Percentiles rank a stretch among this genome's conserved stretches.
Conservation (phyloP, 2,329 filamentous ascomycete species). For the Ceratocystis harringtonii region DNA sequence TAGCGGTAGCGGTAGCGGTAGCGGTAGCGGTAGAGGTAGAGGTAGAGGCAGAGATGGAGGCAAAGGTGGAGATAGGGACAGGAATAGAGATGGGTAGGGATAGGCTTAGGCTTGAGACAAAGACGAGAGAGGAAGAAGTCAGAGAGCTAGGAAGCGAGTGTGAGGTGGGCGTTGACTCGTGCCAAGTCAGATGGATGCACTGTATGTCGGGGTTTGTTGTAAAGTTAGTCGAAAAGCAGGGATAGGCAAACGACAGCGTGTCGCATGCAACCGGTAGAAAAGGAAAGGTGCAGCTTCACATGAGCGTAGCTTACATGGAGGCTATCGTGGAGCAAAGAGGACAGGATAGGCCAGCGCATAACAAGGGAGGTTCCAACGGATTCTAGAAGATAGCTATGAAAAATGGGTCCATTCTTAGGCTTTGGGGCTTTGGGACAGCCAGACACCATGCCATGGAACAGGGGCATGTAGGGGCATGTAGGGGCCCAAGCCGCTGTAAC, state of each 20-base stretch:
- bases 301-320: neutral
- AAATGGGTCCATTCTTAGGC: neutral
- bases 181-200: neutral
- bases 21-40: neutral
- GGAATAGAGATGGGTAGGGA: neutral
- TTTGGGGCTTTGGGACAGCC: neutral
- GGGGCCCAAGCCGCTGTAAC: neutral
- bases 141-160: slow-evolving; percentile 15
- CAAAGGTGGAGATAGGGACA: neutral
- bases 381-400: slow-evolving; percentile 19
- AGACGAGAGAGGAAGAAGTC: neutral
- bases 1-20: neutral
- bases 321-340: neutral
- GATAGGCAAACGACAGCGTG: neutral
- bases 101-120: neutral
- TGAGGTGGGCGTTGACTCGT: neutral
- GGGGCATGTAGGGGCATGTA: too few relatives aligned
- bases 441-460: too few relatives aligned
- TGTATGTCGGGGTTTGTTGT: neutral
- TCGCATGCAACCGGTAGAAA: neutral
- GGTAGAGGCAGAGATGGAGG: neutral
- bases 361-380: slow-evolving; percentile 19
- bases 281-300: too few relatives aligned
- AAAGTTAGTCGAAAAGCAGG: too few relatives aligned
- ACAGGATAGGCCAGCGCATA: neutral